A percentile compares a stretch with the other conserved stretches of the same genome.
Evolutionary conservation across 768 basidiomycete genomes (phyloP).

Genomic region (Butyriboletus loyo): DNA sequence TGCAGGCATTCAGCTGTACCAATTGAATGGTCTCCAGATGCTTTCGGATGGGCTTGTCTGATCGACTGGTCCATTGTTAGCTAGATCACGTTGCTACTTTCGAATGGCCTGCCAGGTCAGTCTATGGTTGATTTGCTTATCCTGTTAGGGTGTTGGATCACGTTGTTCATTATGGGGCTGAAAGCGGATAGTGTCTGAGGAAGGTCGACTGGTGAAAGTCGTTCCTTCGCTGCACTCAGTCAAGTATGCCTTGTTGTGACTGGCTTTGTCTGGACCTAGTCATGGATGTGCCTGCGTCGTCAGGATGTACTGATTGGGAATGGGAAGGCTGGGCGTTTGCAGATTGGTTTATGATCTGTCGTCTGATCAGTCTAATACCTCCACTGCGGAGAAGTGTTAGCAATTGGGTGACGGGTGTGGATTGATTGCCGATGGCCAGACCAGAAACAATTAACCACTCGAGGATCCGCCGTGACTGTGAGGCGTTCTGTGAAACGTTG

Average conservation of each 20-base stretch:
- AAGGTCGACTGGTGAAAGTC: background rate
- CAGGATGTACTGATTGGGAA: conserved; percentile 5
- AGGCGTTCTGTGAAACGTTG: background rate
- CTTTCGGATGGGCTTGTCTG: no score
- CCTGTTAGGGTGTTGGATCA: no score
- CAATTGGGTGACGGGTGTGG: background rate
- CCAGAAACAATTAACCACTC: conserved; percentile 3
- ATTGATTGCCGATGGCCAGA: conserved; percentile 7
- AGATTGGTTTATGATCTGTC: background rate
- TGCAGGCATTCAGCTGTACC: no score
- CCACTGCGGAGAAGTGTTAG: background rate
- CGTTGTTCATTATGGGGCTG: no score
- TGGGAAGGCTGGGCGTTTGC: background rate
- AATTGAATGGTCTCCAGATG: no score
- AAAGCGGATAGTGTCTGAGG: background rate
- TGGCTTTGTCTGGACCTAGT: background rate
- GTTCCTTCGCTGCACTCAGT: background rate
- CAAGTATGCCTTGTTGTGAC: background rate
- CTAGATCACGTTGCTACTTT: no score
- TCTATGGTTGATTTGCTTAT: no score
- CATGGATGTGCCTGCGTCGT: background rate
- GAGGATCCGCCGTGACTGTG: conserved; percentile 15
- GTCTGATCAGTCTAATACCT: background rate
- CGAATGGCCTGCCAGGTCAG: no score
- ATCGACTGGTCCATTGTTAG: no score